phyloP scores from a whole-genome alignment of 2,329 filamentous ascomycete genomes.

The Aureobasidium melanogenum region DNA sequence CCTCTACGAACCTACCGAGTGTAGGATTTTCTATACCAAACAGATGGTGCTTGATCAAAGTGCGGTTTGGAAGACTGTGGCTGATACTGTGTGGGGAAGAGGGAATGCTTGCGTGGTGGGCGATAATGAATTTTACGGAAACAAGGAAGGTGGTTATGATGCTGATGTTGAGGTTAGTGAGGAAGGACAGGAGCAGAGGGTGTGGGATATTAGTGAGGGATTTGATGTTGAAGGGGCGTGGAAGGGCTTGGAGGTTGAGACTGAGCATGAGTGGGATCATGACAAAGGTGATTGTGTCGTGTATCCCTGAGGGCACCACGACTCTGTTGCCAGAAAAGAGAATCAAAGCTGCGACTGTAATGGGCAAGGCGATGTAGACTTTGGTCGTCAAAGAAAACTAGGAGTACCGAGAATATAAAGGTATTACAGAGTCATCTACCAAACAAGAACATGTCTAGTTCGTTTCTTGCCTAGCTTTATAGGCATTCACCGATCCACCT shows the following conservation, averaged over 20 bases:
- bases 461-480: conserved; percentile 8
- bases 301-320: too few species aligned
- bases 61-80: conserved; percentile 38
- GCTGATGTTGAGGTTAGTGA: not conserved
- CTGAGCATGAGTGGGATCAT: not conserved
- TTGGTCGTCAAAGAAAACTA: too few species aligned
- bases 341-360: too few species aligned
- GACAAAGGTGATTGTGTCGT: not conserved
- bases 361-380: too few species aligned
- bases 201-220: conserved; percentile 16
- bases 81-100: conserved; percentile 24
- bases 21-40: conserved; percentile 44
- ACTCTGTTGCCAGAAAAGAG: too few species aligned
- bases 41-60: conserved; percentile 40
- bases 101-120: conserved; percentile 25
- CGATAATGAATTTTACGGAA: conserved; percentile 13
- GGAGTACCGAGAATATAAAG: too few species aligned
- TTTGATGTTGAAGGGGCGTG: conserved; percentile 13
- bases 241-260: not conserved
- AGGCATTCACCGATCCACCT: conserved; percentile 7
- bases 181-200: not conserved
- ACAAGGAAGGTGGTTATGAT: not conserved
- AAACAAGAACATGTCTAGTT: not conserved
- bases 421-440: not conserved
- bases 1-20: conserved; percentile 40